A percentile compares a stretch with the other conserved stretches of the same genome.
Conservation (phyloP, 1,284 basidiomycete genomes). For the Cutaneotrichosporon mucoides region DNA sequence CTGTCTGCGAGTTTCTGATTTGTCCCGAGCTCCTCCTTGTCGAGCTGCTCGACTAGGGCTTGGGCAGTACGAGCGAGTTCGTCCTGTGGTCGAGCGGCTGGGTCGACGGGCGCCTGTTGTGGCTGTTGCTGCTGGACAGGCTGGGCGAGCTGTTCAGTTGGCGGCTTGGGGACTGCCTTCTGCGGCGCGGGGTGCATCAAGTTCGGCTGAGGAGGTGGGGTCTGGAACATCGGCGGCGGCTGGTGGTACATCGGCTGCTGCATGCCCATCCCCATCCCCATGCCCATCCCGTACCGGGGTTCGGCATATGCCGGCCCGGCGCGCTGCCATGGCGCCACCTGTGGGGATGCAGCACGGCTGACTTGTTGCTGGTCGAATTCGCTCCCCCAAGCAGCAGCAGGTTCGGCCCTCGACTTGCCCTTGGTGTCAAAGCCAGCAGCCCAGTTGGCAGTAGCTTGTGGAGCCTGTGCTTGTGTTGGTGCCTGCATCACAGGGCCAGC, state of each 20-base stretch:
- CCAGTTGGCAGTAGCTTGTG: constrained; percentile 14
- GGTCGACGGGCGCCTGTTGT: not conserved
- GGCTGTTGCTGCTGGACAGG: not conserved
- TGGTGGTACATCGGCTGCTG: constrained; percentile 12
- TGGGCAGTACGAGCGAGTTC: constrained; percentile 72
- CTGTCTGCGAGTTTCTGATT: constrained; percentile 87
- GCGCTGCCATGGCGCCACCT: constrained; percentile 22
- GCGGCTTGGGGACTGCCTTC: constrained; percentile 4
- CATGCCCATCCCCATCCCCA: not conserved
- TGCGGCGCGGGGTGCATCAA: constrained; percentile 6
- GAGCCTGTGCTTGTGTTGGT: not conserved
- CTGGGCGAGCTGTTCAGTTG: constrained; percentile 1
- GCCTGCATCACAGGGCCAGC: not conserved
- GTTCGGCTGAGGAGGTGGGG: constrained; percentile 3
- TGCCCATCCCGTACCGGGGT: not conserved
- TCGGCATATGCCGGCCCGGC: not conserved
- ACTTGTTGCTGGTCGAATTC: constrained; percentile 19
- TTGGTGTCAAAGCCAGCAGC: constrained; percentile 22
- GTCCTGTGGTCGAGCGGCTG: constrained; percentile 47
- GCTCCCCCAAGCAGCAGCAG: constrained; percentile 14
- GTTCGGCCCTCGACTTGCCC: constrained; percentile 16
- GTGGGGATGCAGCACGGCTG: constrained; percentile 5
- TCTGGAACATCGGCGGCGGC: constrained; percentile 9
- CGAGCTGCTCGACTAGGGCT: constrained; percentile 64
- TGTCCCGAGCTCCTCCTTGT: constrained; percentile 41